Base-by-base conservation (phyloP, 768 basidiomycete genomes). In the Lactarius evosmus region DNA sequence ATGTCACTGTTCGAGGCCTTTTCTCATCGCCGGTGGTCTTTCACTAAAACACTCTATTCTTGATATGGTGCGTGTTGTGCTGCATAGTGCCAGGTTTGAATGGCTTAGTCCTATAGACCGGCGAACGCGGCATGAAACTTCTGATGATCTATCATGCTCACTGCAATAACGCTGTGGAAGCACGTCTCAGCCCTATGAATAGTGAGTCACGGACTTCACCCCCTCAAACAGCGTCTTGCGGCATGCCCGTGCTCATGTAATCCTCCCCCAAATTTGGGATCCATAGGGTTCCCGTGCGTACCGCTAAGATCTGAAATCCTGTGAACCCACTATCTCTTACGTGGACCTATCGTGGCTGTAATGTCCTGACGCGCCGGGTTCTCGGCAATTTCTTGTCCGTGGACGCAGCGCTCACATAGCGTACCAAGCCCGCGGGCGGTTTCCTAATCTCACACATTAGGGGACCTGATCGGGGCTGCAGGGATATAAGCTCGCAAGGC, bases 41-140 rank as follows among this genome's bases (percentile, higher is more conserved):
- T 51, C 56, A 27, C 50, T 16, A 46, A 33, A 44, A 51, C 46
- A 41, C 51, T 53, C n/a, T 63, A 53, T 52, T 19, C 50, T 11
- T 25, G 6, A 7, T 38, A 5, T 22, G 44, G 4, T 22, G 16
- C 50, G 12, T 30, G 29, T 22, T 27, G 38, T 27, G 38, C 17
- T 51, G 55, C 17, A 34, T 33, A 49, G 12, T 50, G 17, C 25
- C 50, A 3, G 49, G 22, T 14, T 9, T 29, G 30, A n/a, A 33
- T 7, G 0, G 58, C 58, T 60, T 60, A 64, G 52, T 38, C 33
- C 30, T 17, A 44, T 19, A 19, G 38, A 49, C 58, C 57, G 63
- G 52, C 27, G 9, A 32, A 2, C 44, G 30, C 63, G 63, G 58
- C 34, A n/a, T 53, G 17, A 17, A 12, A 11, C 17, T 4, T 8